phyloP scores from a whole-genome alignment of 441 rosid species.

The Breynia disticha region DNA sequence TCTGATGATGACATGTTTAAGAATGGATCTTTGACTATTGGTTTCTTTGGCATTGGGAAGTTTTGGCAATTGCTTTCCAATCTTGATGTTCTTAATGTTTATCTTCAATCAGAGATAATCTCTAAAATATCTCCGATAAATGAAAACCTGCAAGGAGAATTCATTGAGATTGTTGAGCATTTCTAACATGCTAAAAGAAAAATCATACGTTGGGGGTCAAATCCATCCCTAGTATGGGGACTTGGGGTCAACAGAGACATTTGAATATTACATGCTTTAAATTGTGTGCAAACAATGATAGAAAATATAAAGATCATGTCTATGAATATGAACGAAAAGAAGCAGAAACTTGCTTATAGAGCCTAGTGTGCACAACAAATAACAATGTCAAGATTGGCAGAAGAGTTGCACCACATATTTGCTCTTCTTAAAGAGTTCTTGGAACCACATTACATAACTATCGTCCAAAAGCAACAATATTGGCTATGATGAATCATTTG shows the following conservation, averaged over 20 bases:
- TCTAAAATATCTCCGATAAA: conserved; percentile 29
- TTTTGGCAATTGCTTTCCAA: too few relatives aligned
- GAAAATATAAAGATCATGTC: conserved; percentile 23
- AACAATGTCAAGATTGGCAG: conserved; percentile 69
- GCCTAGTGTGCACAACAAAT: conserved; percentile 46
- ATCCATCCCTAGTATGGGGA: conserved; percentile 49
- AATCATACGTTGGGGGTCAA: conserved; percentile 46
- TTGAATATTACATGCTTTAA: conserved; percentile 43
- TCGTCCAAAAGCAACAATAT: conserved; percentile 27
- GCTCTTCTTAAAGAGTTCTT: conserved; percentile 30
- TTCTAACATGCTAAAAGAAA: conserved; percentile 35
- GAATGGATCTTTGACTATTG: too few relatives aligned
- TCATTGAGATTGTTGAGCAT: conserved; percentile 27
- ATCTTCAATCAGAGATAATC: not conserved
- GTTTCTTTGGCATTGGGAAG: too few relatives aligned
- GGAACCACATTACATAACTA: conserved; percentile 28
- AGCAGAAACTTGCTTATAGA: conserved; percentile 35
- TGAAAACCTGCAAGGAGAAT: conserved; percentile 20
- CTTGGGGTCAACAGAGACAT: conserved; percentile 32
- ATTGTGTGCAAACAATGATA: conserved; percentile 34
- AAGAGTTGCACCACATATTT: conserved; percentile 55
- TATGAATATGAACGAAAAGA: conserved; percentile 20
- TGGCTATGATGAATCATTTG: conserved; percentile 42
- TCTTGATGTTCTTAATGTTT: too few relatives aligned
- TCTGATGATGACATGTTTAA: too few relatives aligned